phyloP scores from a whole-genome alignment of 2,329 filamentous ascomycete genomes.

The Arthroderma sp. region DNA sequence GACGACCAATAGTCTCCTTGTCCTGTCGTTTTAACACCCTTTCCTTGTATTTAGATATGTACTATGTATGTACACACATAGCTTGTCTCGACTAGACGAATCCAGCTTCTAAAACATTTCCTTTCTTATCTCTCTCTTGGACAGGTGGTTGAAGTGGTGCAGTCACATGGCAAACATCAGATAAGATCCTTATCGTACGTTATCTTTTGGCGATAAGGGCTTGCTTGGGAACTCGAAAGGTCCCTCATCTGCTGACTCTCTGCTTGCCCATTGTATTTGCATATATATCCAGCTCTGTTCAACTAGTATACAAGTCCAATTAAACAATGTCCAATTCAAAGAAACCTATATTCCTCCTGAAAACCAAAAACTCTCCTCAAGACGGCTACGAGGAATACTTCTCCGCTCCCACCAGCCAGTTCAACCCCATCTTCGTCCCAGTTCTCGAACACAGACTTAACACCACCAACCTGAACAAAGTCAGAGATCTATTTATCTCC shows the following conservation, averaged over 20 bases:
- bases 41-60: conserved; percentile 17
- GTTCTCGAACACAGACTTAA: conserved; percentile 34
- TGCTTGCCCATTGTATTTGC: too few relatives aligned
- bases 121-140: too few relatives aligned
- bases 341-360: conserved; percentile 34
- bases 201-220: too few relatives aligned
- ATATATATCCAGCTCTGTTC: too few relatives aligned
- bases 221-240: too few relatives aligned
- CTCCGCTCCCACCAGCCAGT: conserved; percentile 14
- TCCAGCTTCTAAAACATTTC: too few relatives aligned
- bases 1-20: conserved; percentile 55
- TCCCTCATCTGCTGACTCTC: too few relatives aligned
- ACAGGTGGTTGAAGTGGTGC: too few relatives aligned
- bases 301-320: too few relatives aligned
- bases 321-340: background rate
- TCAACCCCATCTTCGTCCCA: conserved; percentile 31
- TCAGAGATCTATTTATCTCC: conserved; percentile 25
- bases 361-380: conserved; percentile 33
- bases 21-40: background rate
- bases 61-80: conserved; percentile 31
- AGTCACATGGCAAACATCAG: too few relatives aligned
- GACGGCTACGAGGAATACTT: conserved; percentile 36
- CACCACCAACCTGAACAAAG: conserved; percentile 20
- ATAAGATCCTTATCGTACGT: too few relatives aligned
- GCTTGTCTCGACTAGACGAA: conserved; percentile 16